A percentile compares a stretch with the other conserved stretches of the same genome.
phyloP scores from a whole-genome alignment of 495 filamentous ascomycete genomes.

The Xylaria telfairii region DNA sequence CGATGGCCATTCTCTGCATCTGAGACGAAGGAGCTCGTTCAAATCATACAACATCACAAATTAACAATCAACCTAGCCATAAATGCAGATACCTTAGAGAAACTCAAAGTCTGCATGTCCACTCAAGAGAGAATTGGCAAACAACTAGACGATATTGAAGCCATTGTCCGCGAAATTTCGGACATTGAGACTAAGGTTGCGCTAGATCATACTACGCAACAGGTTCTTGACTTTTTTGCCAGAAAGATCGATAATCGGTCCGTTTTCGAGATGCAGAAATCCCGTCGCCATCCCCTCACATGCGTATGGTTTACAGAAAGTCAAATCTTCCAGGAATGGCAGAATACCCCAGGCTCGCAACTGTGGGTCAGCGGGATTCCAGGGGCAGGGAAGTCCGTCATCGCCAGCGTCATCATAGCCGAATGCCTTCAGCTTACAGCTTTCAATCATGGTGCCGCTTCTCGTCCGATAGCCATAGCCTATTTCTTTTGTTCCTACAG shows the following conservation, averaged over 20 bases:
- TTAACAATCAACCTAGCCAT: background rate
- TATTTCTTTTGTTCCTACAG: slow-evolving; percentile 6
- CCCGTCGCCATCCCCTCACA: slow-evolving; percentile 1
- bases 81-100: background rate
- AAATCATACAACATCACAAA: background rate
- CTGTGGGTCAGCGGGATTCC: slow-evolving; percentile 6
- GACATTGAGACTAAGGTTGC: too few species aligned
- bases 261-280: background rate
- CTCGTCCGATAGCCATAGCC: background rate
- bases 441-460: too few species aligned
- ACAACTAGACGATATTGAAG: too few species aligned
- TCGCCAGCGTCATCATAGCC: background rate
- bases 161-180: too few species aligned
- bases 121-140: too few species aligned
- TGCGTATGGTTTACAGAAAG: slow-evolving; percentile 1
- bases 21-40: background rate
- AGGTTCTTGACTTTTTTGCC: background rate
- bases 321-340: background rate
- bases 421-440: background rate
- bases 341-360: background rate
- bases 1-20: background rate
- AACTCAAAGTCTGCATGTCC: too few species aligned
- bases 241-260: background rate
- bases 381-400: background rate
- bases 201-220: background rate